Evolutionary conservation across 129 eudicot species (phyloP), one percentile per base, ranked within the genome.

Genomic region (Flaveria robusta): DNA sequence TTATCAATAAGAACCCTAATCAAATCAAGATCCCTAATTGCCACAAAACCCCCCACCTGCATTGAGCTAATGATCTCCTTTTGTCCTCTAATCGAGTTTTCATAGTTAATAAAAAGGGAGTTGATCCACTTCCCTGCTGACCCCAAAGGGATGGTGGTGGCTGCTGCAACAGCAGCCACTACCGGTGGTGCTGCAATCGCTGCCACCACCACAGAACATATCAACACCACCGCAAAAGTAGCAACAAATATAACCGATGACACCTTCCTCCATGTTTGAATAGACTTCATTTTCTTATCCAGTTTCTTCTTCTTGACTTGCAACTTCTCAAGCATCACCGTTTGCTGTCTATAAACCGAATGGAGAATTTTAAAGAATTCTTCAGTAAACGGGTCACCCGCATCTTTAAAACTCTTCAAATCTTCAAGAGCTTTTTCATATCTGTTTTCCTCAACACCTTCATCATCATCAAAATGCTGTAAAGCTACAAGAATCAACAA

Each of bases 91-190:
- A 91, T 79, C 12, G 85, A 90, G 58, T 77, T 75, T 60, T 91
- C 97, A 54, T 89, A 89, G 79, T 82, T 87, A 77, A 83, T 87
- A 70, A 87, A 62, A 50, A 88, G 92, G 22, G 91, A 85, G 67
- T 89, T 87, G 1, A 91, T 89, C 97, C 97, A 91, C 68, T 85
- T 88, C 59, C 97, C 97, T 95, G 89, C 87, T 39, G 97, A 91
- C 2, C 96, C 96, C 45, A 91, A 52, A 19, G 97, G 97, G 37
- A 91, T 63, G 2, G 97, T 77, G 1, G 88, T 55, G 7, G 96
- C 92, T 2, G 97, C 97, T 7, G 96, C 91, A 0, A 91, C 86
- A 22, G 96, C 95, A 1, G 96, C 92, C 2, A 96, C 96, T 41
- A 91, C 90, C 0, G 97, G 92, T 0, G 97, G 97, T 2, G 92